A percentile compares a stretch with the other conserved stretches of the same genome.
phyloP scores from a whole-genome alignment of 2,329 filamentous ascomycete species.

The Venturia nashicola region DNA sequence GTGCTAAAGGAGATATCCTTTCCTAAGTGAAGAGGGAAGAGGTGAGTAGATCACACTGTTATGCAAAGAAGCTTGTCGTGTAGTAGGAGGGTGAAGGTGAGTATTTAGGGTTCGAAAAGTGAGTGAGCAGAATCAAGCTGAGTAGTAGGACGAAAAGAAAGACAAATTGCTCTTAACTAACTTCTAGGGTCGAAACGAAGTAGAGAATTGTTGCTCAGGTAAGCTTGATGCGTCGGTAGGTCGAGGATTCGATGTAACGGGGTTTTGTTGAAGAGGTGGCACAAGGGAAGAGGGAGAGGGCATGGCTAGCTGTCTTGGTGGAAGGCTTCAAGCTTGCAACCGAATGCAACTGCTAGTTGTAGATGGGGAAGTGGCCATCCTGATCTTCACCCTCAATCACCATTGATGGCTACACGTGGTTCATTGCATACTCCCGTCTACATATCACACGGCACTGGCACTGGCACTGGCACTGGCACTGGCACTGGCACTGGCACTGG shows the following conservation, averaged over 20 bases:
- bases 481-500: neutral
- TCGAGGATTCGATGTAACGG: neutral
- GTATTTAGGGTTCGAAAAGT: neutral
- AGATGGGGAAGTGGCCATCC: neutral
- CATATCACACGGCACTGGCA: neutral
- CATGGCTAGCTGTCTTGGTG: neutral
- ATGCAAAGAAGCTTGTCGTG: neutral
- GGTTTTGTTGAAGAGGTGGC: neutral
- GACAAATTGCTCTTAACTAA: neutral
- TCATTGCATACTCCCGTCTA: too few relatives aligned
- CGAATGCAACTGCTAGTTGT: neutral
- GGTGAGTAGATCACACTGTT: neutral
- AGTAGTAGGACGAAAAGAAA: neutral
- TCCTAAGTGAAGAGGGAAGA: neutral
- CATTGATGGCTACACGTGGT: neutral
- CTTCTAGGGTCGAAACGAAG: neutral
- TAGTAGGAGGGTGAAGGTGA: neutral
- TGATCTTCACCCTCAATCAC: neutral
- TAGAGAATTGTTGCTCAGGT: neutral
- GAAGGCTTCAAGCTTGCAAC: neutral
- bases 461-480: too few relatives aligned
- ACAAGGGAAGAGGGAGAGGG: neutral
- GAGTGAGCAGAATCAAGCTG: neutral
- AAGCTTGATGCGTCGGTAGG: constrained; percentile 1
- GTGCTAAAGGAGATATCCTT: neutral